Evolutionary conservation across 1,284 basidiomycete species (phyloP), one percentile per base, ranked within the genome.

Genomic region (Mycosarcoma mackinlayi): DNA sequence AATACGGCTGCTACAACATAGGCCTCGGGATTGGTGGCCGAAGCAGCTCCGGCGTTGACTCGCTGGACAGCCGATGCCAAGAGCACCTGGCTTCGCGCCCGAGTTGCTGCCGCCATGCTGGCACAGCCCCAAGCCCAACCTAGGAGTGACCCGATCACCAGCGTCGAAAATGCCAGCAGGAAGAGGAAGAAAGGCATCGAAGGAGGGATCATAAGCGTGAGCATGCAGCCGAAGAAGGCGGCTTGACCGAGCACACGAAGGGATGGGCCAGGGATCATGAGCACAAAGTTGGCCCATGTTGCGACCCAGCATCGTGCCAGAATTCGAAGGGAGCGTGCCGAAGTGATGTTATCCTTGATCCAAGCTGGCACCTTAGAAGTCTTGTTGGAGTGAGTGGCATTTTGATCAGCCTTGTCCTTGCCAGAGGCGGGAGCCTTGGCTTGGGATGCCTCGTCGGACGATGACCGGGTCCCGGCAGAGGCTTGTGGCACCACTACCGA

Each of bases 121-220:
- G 89, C 90, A 33, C 84, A 86, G 5, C 89, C 89, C 85, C 90
- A 87, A 0, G 88, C 91, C 91, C 91, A 92, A 8, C 91, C 91
- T 5, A 90, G 47, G 1, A 87, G 83, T 82, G 90, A 85, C 0
- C 91, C 90, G 57, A 87, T 19, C 2, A 87, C 77, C 19, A 90
- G 73, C 1, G 86, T 88, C 4, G 84, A 61, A 6, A 87, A 84
- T 8, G 84, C 85, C 83, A 87, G 23, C 21, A 79, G 78, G 77
- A 66, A 64, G 53, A 78, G 47, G 13, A 64, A 65, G 37, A 71
- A 62, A 4, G 81, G 77, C 59, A 81, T 76, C 16, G 64, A 75
- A 0, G 79, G 72, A 1, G 81, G 79, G 6, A 82, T 39, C 76
- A 82, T 80, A 48, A 79, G 62, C 3, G 72, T 55, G 39, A 82